These are phyloP conservation scores for Cutaneotrichosporon mucoides DNA, from an alignment of 1,284 basidiomycete genomes.

Conservation along the genomic window DNA sequence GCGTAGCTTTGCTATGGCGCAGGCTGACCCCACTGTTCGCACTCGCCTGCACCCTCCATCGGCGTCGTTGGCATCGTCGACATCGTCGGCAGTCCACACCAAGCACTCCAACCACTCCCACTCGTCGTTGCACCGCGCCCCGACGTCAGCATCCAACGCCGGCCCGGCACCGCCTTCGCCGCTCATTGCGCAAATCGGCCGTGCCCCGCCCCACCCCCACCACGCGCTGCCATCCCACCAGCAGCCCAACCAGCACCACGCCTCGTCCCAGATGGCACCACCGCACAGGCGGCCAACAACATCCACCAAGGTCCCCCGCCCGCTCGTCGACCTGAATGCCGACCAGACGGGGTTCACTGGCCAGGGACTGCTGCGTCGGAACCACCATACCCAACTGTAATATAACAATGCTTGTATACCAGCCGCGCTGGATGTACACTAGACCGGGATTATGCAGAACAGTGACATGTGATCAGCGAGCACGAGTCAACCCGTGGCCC, in stretches of 20 bases:
- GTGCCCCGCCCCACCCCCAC: neutral
- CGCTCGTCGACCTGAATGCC: neutral
- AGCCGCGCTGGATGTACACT: no score
- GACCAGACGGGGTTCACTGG: slow-evolving; percentile 10
- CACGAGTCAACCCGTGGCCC: no score
- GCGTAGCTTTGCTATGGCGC: slow-evolving; percentile 13
- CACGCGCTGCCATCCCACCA: neutral
- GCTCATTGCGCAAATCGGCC: neutral
- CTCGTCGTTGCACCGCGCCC: neutral
- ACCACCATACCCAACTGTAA: neutral
- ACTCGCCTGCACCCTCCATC: neutral
- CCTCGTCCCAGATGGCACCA: neutral
- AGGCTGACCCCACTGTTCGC: slow-evolving; percentile 1
- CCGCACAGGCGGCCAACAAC: neutral
- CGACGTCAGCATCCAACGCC: neutral
- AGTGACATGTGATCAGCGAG: no score
- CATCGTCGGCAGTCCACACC: neutral
- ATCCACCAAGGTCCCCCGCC: neutral
- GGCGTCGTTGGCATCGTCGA: no score
- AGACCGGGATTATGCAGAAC: no score
- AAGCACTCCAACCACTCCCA: neutral
- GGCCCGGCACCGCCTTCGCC: no score
- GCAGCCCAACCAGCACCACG: neutral
- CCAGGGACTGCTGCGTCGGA: slow-evolving; percentile 8
- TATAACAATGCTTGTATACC: neutral